A percentile compares a stretch with the other conserved stretches of the same genome.
Conservation (phyloP, 352 stramenopile species). For the Lagenidium giganteum region DNA sequence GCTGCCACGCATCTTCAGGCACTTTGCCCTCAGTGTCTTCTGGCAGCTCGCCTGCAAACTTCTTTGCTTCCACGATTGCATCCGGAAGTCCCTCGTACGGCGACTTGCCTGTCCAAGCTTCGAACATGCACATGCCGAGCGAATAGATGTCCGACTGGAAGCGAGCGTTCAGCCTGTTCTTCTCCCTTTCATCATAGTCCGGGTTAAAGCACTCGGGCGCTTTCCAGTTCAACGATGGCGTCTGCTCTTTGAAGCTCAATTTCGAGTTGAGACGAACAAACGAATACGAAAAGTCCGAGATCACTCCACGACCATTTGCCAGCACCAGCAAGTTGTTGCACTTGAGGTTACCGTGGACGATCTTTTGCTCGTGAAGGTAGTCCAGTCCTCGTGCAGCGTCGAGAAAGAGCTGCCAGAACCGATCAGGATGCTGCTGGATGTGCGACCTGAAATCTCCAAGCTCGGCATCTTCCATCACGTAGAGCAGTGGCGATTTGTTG, state of each 20-base stretch:
- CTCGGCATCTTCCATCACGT: background rate
- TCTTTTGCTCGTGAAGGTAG: constrained; percentile 23
- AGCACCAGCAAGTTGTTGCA: constrained; percentile 30
- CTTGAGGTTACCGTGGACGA: constrained; percentile 32
- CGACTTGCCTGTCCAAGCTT: constrained; percentile 5
- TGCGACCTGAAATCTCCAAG: constrained; percentile 7
- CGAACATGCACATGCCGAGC: constrained; percentile 25
- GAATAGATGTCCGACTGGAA: constrained; percentile 31
- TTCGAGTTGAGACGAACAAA: constrained; percentile 20
- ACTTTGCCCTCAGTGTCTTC: background rate
- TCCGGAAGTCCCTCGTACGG: constrained; percentile 1
- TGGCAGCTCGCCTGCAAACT: background rate
- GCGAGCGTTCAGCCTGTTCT: constrained; percentile 7
- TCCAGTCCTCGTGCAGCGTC: constrained; percentile 12
- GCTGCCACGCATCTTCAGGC: background rate
- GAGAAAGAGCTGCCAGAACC: constrained; percentile 14
- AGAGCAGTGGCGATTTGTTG: constrained; percentile 5
- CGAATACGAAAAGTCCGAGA: constrained; percentile 27
- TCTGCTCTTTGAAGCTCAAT: constrained; percentile 12
- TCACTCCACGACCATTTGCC: constrained; percentile 15
- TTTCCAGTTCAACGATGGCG: constrained; percentile 1
- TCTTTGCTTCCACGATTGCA: background rate
- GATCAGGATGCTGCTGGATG: background rate
- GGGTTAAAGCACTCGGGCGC: constrained; percentile 10
- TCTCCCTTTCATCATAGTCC: background rate